A percentile compares a stretch with the other conserved stretches of the same genome.
phyloP scores from a whole-genome alignment of 1,139 yeast species.

The Suzukiozyma palmioleophila region DNA sequence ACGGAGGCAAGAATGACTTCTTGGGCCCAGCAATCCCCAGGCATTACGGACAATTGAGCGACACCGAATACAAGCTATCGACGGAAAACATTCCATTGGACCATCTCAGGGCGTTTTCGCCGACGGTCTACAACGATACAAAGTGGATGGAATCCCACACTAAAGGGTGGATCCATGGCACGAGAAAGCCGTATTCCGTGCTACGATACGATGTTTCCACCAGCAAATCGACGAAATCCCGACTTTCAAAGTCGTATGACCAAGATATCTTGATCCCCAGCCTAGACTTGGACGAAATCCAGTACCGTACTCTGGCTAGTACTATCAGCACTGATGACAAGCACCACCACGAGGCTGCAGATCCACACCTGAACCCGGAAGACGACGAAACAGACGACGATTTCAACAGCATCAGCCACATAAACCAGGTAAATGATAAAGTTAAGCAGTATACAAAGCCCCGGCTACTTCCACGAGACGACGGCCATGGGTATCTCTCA shows the following conservation, averaged over 20 bases:
- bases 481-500: slow-evolving; percentile 21
- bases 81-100: background rate
- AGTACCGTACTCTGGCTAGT: slow-evolving; percentile 2
- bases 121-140: background rate
- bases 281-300: slow-evolving; percentile 22
- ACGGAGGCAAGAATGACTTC: too few relatives aligned
- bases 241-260: slow-evolving; percentile 15
- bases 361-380: too few relatives aligned
- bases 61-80: too few relatives aligned
- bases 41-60: too few relatives aligned
- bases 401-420: too few relatives aligned
- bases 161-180: slow-evolving; percentile 28
- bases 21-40: too few relatives aligned
- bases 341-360: too few relatives aligned
- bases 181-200: slow-evolving; percentile 23
- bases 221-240: slow-evolving; percentile 14
- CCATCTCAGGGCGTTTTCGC: background rate
- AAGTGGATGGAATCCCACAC: slow-evolving; percentile 5
- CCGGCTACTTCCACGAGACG: slow-evolving; percentile 11
- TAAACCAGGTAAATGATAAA: too few relatives aligned
- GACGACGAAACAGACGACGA: too few relatives aligned
- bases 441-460: slow-evolving; percentile 4
- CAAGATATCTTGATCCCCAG: slow-evolving; percentile 24
- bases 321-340: too few relatives aligned
- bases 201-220: slow-evolving; percentile 18